phyloP scores from a whole-genome alignment of 176 grass and related monocot genomes.

The Phyllostachys edulis region DNA sequence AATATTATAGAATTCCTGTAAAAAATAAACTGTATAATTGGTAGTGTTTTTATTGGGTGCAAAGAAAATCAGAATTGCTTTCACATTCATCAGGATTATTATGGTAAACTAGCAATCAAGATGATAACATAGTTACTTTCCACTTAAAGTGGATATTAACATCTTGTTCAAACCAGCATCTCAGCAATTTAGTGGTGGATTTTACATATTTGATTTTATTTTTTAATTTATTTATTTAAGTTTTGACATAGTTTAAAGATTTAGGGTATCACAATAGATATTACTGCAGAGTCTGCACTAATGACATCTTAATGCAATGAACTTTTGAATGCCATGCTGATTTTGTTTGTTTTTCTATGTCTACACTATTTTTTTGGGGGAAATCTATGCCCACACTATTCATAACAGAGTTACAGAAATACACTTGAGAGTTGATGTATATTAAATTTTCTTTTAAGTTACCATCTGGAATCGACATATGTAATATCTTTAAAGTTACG shows the following conservation, averaged over 20 bases:
- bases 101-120: conserved; percentile 20
- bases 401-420: neutral
- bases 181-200: neutral
- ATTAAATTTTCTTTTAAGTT: conserved; percentile 25
- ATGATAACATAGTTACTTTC: neutral
- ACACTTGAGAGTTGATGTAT: neutral
- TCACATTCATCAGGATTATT: neutral
- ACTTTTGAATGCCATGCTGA: neutral
- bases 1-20: neutral
- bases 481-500: neutral
- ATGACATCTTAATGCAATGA: neutral
- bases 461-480: neutral
- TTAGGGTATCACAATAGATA: conserved; percentile 1
- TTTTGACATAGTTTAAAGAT: neutral
- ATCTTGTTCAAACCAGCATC: conserved; percentile 13
- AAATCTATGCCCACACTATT: neutral
- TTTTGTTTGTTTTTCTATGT: neutral
- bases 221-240: neutral
- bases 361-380: neutral
- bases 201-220: neutral
- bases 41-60: neutral
- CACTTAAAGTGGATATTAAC: neutral
- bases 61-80: conserved; percentile 10
- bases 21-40: neutral
- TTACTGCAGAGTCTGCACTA: neutral